Evolutionary conservation across 306 rosid species (phyloP).

Genomic region (Quercus engelmannii): DNA sequence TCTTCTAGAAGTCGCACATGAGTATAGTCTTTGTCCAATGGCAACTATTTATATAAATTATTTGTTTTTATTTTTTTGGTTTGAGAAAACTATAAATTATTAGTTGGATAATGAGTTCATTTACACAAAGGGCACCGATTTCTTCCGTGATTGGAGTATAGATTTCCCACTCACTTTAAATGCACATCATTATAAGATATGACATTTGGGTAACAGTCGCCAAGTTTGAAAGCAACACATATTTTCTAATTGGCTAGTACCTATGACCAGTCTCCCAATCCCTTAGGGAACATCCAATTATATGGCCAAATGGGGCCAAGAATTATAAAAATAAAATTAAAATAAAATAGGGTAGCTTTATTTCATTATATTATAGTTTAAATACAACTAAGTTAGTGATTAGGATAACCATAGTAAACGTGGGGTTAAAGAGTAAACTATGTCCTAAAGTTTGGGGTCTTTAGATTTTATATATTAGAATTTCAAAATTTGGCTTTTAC

Average conservation of each 20-base stretch:
- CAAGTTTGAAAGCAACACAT: conserved; percentile 1
- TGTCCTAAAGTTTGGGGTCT: too few relatives aligned
- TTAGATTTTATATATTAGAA: too few relatives aligned
- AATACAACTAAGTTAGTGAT: too few relatives aligned
- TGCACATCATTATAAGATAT: neutral
- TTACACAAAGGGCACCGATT: conserved; percentile 2
- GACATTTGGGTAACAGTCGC: neutral
- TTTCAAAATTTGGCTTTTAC: too few relatives aligned
- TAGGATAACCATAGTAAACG: too few relatives aligned
- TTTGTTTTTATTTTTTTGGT: too few relatives aligned
- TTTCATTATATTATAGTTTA: too few relatives aligned
- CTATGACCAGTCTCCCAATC: neutral
- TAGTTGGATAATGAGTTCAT: conserved; percentile 1
- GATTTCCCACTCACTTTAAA: neutral
- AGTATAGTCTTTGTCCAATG: neutral
- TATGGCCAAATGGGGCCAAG: too few relatives aligned
- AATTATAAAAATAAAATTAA: too few relatives aligned
- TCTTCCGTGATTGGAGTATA: conserved; percentile 1
- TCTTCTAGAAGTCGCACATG: neutral
- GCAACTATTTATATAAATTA: neutral
- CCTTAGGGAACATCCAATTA: neutral
- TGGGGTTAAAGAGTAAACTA: too few relatives aligned
- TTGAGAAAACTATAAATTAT: neutral
- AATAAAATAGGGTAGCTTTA: too few relatives aligned
- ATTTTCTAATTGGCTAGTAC: neutral